Base-by-base conservation (phyloP, 2,329 filamentous ascomycete genomes). In the Pestalotiopsis sp. region DNA sequence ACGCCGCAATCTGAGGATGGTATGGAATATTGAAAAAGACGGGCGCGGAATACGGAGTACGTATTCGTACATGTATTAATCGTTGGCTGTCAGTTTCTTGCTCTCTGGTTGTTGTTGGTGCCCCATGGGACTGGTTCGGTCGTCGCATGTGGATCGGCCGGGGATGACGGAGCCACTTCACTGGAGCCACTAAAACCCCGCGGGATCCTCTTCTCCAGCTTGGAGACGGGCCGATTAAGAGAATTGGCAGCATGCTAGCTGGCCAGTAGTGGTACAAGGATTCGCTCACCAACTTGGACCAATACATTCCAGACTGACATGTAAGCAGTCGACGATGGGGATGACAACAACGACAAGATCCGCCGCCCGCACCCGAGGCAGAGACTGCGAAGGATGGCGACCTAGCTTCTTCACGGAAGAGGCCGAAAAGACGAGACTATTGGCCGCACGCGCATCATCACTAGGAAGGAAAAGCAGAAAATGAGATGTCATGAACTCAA, bases 141-240 rank as follows among this genome's bases (percentile, higher is more conserved):
- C 45, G 45, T 52, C 20, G 45, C 57, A 49, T 64, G 61, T 62
- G 59, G 59, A 39, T 23, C 61, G 13, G 20, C 25, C 38, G 61
- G 61, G 61, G 61, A 39, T 39, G 61, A 41, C 61, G 61, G 61
- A 39, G 61, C 61, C 61, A 36, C 9, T 36, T 36, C 61, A 14
- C 20, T 52, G 25, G 39, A 64, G 59, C 61, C 61, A 64, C 61
- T 64, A 64, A 38, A 64, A 49, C 41, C 61, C 61, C 61, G 38
- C 38, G 61, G 39, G 36, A 64, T 49, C 38, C 61, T 20, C 39
- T 64, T 64, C 61, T 64, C 61, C 61, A 64, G 39, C 61, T 39
- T 64, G 41, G 61, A 64, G 61, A 64, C 61, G 61, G 61, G 61
- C 61, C 61, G 61, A 64, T 64, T 64, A 64, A 25, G 39, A 64